phyloP scores from a whole-genome alignment of 163 green algal genomes.

The Coccomyxa subellipsoidea region DNA sequence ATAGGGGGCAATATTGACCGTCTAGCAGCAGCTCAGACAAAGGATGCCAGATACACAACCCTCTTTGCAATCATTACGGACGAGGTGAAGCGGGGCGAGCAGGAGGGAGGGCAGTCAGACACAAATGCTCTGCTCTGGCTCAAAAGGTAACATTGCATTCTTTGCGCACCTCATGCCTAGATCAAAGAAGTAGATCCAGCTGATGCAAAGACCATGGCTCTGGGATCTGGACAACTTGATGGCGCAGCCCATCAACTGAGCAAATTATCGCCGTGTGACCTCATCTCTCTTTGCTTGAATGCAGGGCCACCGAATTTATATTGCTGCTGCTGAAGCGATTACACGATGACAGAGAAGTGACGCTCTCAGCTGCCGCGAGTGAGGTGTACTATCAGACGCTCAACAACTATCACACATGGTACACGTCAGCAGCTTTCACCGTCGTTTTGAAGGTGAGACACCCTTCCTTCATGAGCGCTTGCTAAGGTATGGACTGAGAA shows the following conservation, averaged over 20 bases:
- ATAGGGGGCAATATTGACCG: conserved; percentile 80
- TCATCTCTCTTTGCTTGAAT: background rate
- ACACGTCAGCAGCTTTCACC: conserved; percentile 65
- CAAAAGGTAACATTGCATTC: conserved; percentile 57
- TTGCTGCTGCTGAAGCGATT: conserved; percentile 54
- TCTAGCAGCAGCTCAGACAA: conserved; percentile 37
- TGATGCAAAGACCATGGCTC: too few species aligned
- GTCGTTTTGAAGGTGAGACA: conserved; percentile 44
- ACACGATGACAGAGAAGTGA: conserved; percentile 32
- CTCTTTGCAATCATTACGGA: conserved; percentile 72
- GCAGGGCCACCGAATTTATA: conserved; percentile 80
- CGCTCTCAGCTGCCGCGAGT: conserved; percentile 48
- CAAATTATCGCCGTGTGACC: too few species aligned
- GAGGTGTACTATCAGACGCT: conserved; percentile 68
- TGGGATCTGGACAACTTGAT: too few species aligned
- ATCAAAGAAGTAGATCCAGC: too few species aligned
- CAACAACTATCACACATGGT: conserved; percentile 66
- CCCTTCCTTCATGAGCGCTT: too few species aligned
- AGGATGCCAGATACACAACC: conserved; percentile 47
- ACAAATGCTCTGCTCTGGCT: conserved; percentile 86
- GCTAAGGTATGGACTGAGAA: too few species aligned
- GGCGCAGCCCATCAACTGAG: too few species aligned
- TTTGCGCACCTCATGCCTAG: too few species aligned
- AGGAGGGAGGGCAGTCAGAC: conserved; percentile 42
- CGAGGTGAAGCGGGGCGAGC: conserved; percentile 54